phyloP scores from a whole-genome alignment of 2,329 filamentous ascomycete species.

The Botrytis squamosa region DNA sequence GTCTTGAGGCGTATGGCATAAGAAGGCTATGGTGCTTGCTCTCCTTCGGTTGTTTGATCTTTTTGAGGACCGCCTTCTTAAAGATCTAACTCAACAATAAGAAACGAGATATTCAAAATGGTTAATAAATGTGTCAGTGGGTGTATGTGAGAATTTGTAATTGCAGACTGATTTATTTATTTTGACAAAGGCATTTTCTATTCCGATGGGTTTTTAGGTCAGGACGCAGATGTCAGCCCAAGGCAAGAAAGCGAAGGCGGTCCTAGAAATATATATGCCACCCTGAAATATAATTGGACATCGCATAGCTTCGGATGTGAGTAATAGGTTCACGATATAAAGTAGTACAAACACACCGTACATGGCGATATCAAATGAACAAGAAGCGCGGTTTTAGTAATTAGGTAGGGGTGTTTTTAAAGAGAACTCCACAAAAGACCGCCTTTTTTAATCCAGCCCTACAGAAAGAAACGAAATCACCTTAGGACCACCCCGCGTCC shows the following conservation, averaged over 20 bases:
- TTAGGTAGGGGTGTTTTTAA: background rate
- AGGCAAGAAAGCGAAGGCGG: constrained; percentile 12
- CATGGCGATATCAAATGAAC: accelerated
- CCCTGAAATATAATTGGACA: background rate
- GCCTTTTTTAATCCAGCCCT: background rate
- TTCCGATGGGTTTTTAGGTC: background rate
- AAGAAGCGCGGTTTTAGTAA: background rate
- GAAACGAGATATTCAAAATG: background rate
- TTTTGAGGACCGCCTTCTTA: background rate
- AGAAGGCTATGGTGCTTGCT: background rate
- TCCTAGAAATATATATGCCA: background rate
- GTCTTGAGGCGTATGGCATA: background rate
- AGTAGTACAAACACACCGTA: background rate
- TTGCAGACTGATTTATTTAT: background rate
- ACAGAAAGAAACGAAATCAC: background rate
- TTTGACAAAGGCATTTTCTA: background rate
- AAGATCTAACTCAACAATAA: background rate
- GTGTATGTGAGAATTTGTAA: background rate
- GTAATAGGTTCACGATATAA: background rate
- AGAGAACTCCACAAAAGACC: background rate
- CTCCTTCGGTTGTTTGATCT: background rate
- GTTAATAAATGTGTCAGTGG: background rate
- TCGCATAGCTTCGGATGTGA: background rate
- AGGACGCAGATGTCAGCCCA: background rate
- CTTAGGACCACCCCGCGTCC: background rate